Percentiles rank a stretch among this genome's conserved stretches.
phyloP scores from a whole-genome alignment of 225 moss, liverwort and hornwort species.

The Takakia lepidozioides region DNA sequence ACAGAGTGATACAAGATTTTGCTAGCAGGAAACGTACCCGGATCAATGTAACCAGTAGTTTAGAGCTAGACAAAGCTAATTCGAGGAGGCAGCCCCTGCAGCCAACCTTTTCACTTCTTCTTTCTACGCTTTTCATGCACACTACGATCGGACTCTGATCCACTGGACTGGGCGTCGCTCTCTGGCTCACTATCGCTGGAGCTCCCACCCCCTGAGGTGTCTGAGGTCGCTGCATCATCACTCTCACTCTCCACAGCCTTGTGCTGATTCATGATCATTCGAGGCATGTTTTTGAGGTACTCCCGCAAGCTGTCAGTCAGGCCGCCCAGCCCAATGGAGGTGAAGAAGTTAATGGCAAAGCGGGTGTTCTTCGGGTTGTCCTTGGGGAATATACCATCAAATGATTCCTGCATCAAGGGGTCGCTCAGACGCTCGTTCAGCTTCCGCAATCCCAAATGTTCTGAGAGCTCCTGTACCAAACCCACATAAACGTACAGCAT shows the following conservation, averaged over 20 bases:
- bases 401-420: conserved; percentile 60
- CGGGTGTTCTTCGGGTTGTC: conserved; percentile 79
- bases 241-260: conserved; percentile 53
- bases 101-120: no score
- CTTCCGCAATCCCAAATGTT: conserved; percentile 61
- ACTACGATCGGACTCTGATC: no score
- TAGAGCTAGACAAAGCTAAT: no score
- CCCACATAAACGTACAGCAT: not conserved
- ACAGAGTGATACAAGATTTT: no score
- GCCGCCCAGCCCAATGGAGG: conserved; percentile 79
- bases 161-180: no score
- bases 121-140: no score
- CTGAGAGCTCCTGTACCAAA: conserved; percentile 55
- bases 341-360: conserved; percentile 84
- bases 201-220: conserved; percentile 44
- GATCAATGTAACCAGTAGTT: no score
- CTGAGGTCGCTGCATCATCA: conserved; percentile 35
- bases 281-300: conserved; percentile 76
- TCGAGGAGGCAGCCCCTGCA: no score
- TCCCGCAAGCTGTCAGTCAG: conserved; percentile 68
- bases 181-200: no score
- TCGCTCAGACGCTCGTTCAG: conserved; percentile 70
- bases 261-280: conserved; percentile 73
- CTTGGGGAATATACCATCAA: conserved; percentile 80
- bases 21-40: no score